A percentile compares a stretch with the other conserved stretches of the same genome.
These are phyloP conservation scores for Termitomyces sp. DNA, from an alignment of 768 basidiomycete genomes.

Conservation along the genomic window DNA sequence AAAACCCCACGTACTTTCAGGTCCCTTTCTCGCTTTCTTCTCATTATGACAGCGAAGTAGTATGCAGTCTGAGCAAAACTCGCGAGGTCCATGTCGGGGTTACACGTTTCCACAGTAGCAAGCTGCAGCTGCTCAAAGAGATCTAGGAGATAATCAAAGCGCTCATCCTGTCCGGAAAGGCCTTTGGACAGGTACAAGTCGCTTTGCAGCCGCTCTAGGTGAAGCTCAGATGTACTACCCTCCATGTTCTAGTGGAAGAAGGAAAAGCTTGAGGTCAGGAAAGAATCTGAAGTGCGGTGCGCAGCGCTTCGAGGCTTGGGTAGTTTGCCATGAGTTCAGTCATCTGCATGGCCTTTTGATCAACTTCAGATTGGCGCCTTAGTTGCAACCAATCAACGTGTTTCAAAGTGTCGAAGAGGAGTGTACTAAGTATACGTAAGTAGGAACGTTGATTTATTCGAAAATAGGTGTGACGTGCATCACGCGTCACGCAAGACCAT, in stretches of 20 bases:
- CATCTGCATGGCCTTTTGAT: background rate
- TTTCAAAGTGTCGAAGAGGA: background rate
- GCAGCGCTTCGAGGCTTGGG: background rate
- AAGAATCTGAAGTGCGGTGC: background rate
- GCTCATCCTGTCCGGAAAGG: conserved; percentile 32
- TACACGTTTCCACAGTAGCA: conserved; percentile 33
- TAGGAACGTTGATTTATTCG: no score
- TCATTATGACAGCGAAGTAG: conserved; percentile 38
- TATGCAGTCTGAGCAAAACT: conserved; percentile 32
- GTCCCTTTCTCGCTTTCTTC: background rate
- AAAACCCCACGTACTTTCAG: background rate
- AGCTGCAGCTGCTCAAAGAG: conserved; percentile 39
- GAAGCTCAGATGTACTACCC: background rate
- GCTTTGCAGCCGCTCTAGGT: background rate
- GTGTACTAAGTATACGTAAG: background rate
- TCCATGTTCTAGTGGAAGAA: background rate
- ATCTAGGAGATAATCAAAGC: conserved; percentile 26
- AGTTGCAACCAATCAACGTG: background rate
- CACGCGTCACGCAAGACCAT: background rate
- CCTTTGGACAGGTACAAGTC: conserved; percentile 22
- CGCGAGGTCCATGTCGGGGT: conserved; percentile 32
- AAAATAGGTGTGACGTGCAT: background rate
- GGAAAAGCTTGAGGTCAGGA: background rate
- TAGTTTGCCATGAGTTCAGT: background rate
- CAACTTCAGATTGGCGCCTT: background rate